A percentile compares a stretch with the other conserved stretches of the same genome.
Conservation (phyloP, 352 stramenopile genomes). For the Globisporangium polare region DNA sequence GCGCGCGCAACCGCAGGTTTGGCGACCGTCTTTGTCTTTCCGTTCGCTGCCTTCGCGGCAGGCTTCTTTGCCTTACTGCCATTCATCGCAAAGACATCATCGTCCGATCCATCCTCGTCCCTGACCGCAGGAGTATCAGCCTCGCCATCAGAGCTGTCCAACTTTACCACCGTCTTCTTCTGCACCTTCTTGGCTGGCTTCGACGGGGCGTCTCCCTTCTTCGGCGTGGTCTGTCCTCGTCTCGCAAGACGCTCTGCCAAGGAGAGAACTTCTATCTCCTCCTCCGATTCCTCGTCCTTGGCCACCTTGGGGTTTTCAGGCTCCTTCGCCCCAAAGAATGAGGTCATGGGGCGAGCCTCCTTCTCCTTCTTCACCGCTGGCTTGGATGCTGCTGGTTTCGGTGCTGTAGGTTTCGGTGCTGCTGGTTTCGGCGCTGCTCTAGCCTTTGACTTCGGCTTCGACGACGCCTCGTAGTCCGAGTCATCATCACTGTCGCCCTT, state of each 20-base stretch:
- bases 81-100: conserved; percentile 73
- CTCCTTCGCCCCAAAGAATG: conserved; percentile 50
- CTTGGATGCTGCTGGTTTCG: conserved; percentile 23
- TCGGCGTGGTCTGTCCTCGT: conserved; percentile 42
- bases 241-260: conserved; percentile 64
- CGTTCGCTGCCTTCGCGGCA: conserved; percentile 36
- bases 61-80: conserved; percentile 32
- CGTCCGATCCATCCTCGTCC: conserved; percentile 21
- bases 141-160: conserved; percentile 48
- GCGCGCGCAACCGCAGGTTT: conserved; percentile 14
- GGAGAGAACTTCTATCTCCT: conserved; percentile 72
- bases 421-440: conserved; percentile 24
- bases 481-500: conserved; percentile 42
- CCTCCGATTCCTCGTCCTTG: conserved; percentile 39
- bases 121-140: conserved; percentile 2
- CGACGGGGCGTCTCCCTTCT: conserved; percentile 24
- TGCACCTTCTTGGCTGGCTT: conserved; percentile 23
- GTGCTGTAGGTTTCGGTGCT: conserved; percentile 15
- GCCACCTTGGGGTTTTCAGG: conserved; percentile 16
- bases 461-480: conserved; percentile 56
- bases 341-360: conserved; percentile 26
- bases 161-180: conserved; percentile 27
- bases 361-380: conserved; percentile 19
- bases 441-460: conserved; percentile 41
- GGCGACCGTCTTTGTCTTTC: conserved; percentile 12